Conservation (phyloP, 169 alveolate genomes). For the Plasmodium fragile region DNA sequence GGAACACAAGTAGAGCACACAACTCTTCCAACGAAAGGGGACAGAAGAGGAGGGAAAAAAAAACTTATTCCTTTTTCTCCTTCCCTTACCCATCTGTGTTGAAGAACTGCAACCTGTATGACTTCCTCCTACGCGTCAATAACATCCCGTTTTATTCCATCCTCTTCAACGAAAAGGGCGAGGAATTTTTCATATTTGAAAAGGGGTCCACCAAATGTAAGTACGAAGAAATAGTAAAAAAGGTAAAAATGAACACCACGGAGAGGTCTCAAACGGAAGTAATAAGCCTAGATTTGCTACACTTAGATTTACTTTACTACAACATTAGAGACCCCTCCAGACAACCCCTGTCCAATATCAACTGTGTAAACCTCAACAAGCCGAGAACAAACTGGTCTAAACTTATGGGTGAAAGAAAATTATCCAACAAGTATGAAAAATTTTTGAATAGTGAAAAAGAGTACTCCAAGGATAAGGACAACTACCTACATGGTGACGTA, state of each 20-base stretch:
- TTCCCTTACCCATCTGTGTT: neutral
- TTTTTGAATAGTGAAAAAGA: neutral
- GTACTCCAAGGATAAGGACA: neutral
- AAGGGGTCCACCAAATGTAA: neutral
- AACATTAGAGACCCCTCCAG: neutral
- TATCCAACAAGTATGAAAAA: slow-evolving; percentile 9
- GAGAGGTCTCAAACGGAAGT: neutral
- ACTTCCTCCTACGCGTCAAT: slow-evolving; percentile 52
- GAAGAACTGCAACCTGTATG: neutral
- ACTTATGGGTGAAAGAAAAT: neutral
- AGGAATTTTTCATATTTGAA: slow-evolving; percentile 46
- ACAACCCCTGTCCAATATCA: neutral
- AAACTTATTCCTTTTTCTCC: neutral
- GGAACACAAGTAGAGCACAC: neutral
- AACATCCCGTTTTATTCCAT: slow-evolving; percentile 50
- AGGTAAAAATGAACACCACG: neutral
- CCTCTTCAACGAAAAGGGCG: slow-evolving; percentile 49
- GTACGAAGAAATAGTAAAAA: neutral
- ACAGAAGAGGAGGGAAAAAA: neutral
- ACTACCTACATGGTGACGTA: neutral
- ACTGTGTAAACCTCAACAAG: neutral
- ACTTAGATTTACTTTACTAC: slow-evolving; percentile 45
- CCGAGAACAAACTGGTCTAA: neutral
- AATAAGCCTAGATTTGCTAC: slow-evolving; percentile 33
- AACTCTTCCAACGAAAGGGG: neutral